A percentile compares a stretch with the other conserved stretches of the same genome.
Evolutionary conservation across 1,284 basidiomycete species (phyloP).

Genomic region (Volvariella surrecta): DNA sequence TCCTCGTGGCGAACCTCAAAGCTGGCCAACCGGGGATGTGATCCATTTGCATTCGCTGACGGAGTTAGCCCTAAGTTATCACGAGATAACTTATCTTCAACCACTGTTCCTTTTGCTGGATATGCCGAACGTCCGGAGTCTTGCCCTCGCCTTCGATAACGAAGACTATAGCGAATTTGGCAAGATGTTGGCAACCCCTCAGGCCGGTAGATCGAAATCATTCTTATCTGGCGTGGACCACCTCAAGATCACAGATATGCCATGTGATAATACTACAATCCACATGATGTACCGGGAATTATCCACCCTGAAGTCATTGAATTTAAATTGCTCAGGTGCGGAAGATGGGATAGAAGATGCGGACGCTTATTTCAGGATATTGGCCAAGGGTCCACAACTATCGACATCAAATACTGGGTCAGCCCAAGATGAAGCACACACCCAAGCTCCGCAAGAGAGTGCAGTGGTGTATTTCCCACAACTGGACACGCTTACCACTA

Average conservation of each 20-base stretch:
- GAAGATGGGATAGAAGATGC: too few species aligned
- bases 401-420: background rate
- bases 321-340: conserved; percentile 31
- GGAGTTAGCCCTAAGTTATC: conserved; percentile 38
- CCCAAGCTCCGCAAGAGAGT: background rate
- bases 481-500: conserved; percentile 35
- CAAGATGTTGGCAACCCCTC: conserved; percentile 26
- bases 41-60: conserved; percentile 39
- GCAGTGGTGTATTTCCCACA: conserved; percentile 26
- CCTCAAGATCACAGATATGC: conserved; percentile 41
- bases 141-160: conserved; percentile 44
- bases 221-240: conserved; percentile 35
- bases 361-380: too few species aligned
- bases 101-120: conserved; percentile 40
- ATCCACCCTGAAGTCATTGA: conserved; percentile 30
- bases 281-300: conserved; percentile 35
- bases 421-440: too few species aligned
- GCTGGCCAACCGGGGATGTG: conserved; percentile 21
- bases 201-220: conserved; percentile 25
- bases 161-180: conserved; percentile 41
- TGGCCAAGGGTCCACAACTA: conserved; percentile 2
- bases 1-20: conserved; percentile 29
- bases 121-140: conserved; percentile 35
- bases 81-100: conserved; percentile 31
- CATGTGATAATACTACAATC: conserved; percentile 25